A percentile compares a stretch with the other conserved stretches of the same genome.
These are phyloP conservation scores for Pilatotrama ljubarskyi DNA, from an alignment of 768 basidiomycete genomes.

Conservation along the genomic window DNA sequence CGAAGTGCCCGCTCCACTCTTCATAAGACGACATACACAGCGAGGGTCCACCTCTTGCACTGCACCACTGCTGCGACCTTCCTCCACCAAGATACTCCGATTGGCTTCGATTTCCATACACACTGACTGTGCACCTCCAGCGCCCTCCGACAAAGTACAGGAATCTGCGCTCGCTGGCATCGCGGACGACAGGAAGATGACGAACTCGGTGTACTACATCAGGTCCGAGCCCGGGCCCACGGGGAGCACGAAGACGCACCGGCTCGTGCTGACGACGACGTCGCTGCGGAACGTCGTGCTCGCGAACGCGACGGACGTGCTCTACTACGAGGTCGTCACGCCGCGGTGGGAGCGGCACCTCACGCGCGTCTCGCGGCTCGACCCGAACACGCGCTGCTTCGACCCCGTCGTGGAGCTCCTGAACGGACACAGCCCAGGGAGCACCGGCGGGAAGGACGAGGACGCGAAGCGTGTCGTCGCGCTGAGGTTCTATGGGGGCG, in stretches of 20 bases:
- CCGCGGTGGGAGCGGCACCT: slow-evolving; percentile 37
- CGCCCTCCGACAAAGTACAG: too few relatives aligned
- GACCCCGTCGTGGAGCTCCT: slow-evolving; percentile 35
- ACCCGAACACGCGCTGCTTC: slow-evolving; percentile 33
- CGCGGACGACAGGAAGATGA: background rate
- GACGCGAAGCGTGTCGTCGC: slow-evolving; percentile 30
- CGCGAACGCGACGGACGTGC: slow-evolving; percentile 38
- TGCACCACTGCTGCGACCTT: background rate
- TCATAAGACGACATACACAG: background rate
- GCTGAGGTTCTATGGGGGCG: slow-evolving; percentile 31
- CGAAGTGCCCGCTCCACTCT: background rate
- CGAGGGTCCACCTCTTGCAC: background rate
- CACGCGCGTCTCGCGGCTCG: slow-evolving; percentile 38
- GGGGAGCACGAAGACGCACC: slow-evolving; percentile 13
- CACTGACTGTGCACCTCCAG: background rate
- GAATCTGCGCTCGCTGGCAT: too few relatives aligned
- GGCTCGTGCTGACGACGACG: slow-evolving; percentile 41
- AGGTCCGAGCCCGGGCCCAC: background rate
- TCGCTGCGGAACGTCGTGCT: slow-evolving; percentile 39
- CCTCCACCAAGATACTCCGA: background rate
- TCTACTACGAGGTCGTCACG: slow-evolving; percentile 44
- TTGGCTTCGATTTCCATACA: background rate
- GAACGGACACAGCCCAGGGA: slow-evolving; percentile 25
- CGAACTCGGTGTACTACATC: slow-evolving; percentile 20
- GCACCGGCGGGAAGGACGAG: slow-evolving; percentile 25